Conservation (phyloP, 768 basidiomycete species). For the Panaeolus cyanescens region DNA sequence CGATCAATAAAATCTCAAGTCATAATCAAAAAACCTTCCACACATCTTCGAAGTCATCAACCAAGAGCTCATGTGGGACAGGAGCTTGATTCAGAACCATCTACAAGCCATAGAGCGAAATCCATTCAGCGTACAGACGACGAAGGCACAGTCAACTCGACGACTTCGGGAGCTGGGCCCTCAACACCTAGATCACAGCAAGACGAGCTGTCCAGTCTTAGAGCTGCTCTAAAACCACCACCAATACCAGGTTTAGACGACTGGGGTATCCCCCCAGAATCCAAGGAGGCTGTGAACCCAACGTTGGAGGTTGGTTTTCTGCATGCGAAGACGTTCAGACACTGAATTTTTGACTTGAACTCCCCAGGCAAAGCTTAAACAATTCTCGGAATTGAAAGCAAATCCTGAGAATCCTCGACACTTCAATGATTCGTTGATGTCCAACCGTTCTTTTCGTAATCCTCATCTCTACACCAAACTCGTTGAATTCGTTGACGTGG, state of each 20-base stretch:
- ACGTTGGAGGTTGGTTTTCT: constrained; percentile 53
- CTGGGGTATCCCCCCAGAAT: constrained; percentile 76
- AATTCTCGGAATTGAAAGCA: constrained; percentile 75
- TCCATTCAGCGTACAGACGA: constrained; percentile 10
- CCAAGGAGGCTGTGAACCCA: constrained; percentile 58
- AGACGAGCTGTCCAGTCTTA: constrained; percentile 56
- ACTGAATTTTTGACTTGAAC: background rate
- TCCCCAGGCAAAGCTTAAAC: constrained; percentile 74
- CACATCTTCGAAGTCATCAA: constrained; percentile 48
- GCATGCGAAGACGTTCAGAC: background rate
- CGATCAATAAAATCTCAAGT: constrained; percentile 55
- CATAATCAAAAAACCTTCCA: constrained; percentile 55
- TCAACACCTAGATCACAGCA: constrained; percentile 23
- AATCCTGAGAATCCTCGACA: constrained; percentile 69
- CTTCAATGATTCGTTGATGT: constrained; percentile 96
- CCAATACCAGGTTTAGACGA: constrained; percentile 64
- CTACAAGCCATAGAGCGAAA: constrained; percentile 7
- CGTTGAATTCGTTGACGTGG: constrained; percentile 91
- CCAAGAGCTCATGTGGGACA: constrained; percentile 52
- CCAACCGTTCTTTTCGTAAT: constrained; percentile 91
- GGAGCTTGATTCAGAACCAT: constrained; percentile 31
- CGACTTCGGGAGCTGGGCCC: background rate
- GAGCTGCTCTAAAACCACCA: constrained; percentile 60
- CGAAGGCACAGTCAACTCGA: background rate
- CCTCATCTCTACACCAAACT: constrained; percentile 95